Base-by-base conservation (phyloP, 2,329 filamentous ascomycete species). In the Leptographium procerum region DNA sequence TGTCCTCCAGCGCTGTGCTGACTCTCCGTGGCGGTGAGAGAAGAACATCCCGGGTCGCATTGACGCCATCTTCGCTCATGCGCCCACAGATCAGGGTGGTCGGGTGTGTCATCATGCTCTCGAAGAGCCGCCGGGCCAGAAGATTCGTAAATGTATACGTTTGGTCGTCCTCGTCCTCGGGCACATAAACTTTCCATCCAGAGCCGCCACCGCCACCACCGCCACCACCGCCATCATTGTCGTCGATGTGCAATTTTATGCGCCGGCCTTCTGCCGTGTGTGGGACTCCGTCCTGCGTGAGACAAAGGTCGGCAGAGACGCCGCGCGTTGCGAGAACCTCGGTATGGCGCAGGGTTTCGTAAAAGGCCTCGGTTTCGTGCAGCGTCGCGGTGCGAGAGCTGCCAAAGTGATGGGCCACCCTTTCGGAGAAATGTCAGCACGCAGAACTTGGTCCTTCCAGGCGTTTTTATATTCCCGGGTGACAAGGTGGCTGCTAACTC, bases 61-160 rank as follows among this genome's bases (percentile, higher is more conserved):
- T 26, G 0, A 61, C 43, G 19, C 60, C 64, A 3, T 60, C 58
- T 1, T 57, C 54, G 40, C 13, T 14, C 10, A 45, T 9, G 16
- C n/a, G 40, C n/a, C 19, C 57, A 0, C 3, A 34, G 19, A 57
- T 59, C 33, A 62, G 58, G 4, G 40, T 45, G 13, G n/a, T 33
- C 19, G 63, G 62, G 22, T 70, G 63, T 16, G 61, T 66, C 70
- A 74, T 72, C 48, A 75, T 64, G 70, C 70, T 73, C 11, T 66
- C 58, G 0, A 68, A 62, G 2, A 75, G 62, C 1, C 59, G 64
- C 7, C 62, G 56, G 0, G 70, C 65, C 1, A 74, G 67, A 0
- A 55, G 33, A 0, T 62, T 63, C 13, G 59, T 62, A 60, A 70
- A 72, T 55, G 65, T 68, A 7, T 66, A 61, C 6, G 66, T 62